Percentiles rank a stretch among this genome's conserved stretches.
These are phyloP conservation scores for Calophaca sinica DNA, from an alignment of 306 rosid species.

Conservation along the genomic window DNA sequence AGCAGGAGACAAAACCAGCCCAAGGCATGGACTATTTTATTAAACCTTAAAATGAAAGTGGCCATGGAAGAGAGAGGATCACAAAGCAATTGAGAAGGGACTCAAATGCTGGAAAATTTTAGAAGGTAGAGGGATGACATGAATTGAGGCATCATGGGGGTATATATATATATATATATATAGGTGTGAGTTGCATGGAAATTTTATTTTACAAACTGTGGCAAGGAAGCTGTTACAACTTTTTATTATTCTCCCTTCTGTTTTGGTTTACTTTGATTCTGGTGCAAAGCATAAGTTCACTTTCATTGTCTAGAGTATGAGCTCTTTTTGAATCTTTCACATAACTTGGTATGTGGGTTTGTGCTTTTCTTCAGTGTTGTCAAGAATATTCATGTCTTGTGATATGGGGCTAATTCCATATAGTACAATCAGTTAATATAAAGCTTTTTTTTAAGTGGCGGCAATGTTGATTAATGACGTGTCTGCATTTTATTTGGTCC, in stretches of 20 bases:
- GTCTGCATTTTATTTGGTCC: slow-evolving; percentile 13
- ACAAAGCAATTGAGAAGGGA: not conserved
- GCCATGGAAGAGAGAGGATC: slow-evolving; percentile 54
- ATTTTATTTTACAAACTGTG: slow-evolving; percentile 51
- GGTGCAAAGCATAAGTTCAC: slow-evolving; percentile 76
- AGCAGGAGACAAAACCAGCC: slow-evolving; percentile 59
- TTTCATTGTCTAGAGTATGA: slow-evolving; percentile 45
- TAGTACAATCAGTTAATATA: not conserved
- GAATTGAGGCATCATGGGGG: slow-evolving; percentile 46
- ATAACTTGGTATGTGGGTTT: slow-evolving; percentile 67
- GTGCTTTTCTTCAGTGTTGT: slow-evolving; percentile 75
- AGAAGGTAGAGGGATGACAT: slow-evolving; percentile 47
- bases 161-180: slow-evolving; percentile 63
- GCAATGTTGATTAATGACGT: slow-evolving; percentile 27
- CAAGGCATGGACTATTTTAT: slow-evolving; percentile 45
- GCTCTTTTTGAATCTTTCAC: slow-evolving; percentile 50
- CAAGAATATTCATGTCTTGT: slow-evolving; percentile 88
- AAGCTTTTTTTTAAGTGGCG: slow-evolving; percentile 9
- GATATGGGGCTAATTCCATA: slow-evolving; percentile 50
- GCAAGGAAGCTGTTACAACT: slow-evolving; percentile 63
- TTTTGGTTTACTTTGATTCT: slow-evolving; percentile 69
- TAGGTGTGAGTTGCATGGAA: slow-evolving; percentile 60
- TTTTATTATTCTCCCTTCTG: slow-evolving; percentile 59
- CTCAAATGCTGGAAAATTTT: slow-evolving; percentile 31
- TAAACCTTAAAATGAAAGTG: slow-evolving; percentile 39